phyloP scores from a whole-genome alignment of 2,329 filamentous ascomycete species.

The Zymoseptoria brevis region DNA sequence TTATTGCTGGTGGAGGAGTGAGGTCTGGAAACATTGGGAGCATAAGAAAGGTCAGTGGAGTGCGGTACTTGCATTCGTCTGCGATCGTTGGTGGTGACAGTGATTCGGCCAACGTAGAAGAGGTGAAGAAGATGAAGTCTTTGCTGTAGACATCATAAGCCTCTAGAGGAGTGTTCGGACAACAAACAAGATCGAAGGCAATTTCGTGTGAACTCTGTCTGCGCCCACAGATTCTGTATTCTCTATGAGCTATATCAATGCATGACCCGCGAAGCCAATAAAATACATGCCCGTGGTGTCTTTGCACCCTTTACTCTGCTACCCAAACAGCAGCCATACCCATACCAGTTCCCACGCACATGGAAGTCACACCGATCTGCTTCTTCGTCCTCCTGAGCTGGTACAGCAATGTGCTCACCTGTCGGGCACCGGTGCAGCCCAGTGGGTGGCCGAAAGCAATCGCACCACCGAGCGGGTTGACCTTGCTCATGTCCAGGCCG shows the following conservation, averaged over 20 bases:
- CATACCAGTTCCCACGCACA: constrained; percentile 97
- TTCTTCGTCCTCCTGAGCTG: constrained; percentile 78
- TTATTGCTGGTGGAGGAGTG: constrained; percentile 48
- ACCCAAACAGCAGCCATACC: constrained; percentile 97
- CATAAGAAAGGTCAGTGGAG: constrained; percentile 20
- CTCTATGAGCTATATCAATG: not conserved
- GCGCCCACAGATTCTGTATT: not conserved
- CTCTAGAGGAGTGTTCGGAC: too few relatives aligned
- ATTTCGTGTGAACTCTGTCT: not conserved
- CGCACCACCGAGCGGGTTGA: constrained; percentile 94
- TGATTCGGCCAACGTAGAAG: constrained; percentile 1
- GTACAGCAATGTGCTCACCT: constrained; percentile 85
- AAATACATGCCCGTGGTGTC: not conserved
- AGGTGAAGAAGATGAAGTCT: not conserved
- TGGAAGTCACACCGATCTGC: constrained; percentile 84
- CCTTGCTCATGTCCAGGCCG: constrained; percentile 71
- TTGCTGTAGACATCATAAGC: not conserved
- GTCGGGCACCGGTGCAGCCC: constrained; percentile 86
- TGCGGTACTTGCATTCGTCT: constrained; percentile 19
- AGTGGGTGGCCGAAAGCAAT: constrained; percentile 85
- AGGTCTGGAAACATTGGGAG: constrained; percentile 36
- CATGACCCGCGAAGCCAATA: not conserved
- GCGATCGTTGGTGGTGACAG: constrained; percentile 9
- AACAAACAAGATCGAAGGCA: too few relatives aligned
- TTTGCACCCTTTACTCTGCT: constrained; percentile 57